phyloP scores from a whole-genome alignment of 2,329 filamentous ascomycete species.

The Onygenales sp. region DNA sequence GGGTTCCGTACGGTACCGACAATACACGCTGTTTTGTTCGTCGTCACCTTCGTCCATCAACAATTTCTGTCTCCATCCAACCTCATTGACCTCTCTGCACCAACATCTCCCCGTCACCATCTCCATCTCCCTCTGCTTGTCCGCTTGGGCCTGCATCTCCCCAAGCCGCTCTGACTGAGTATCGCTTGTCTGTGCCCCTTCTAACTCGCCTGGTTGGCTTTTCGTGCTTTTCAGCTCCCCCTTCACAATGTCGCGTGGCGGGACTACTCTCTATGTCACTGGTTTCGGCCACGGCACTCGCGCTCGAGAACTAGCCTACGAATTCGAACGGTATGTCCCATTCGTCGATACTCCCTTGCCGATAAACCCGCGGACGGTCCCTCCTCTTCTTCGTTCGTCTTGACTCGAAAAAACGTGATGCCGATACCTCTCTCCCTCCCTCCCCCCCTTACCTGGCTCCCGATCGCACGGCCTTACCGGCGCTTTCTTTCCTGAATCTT shows the following conservation, averaged over 20 bases:
- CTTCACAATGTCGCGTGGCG: slow-evolving; percentile 67
- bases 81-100: background rate
- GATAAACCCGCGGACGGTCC: slow-evolving; percentile 12
- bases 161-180: background rate
- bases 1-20: background rate
- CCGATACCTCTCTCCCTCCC: slow-evolving; percentile 9
- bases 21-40: background rate
- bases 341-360: slow-evolving; percentile 14
- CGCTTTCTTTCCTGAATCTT: slow-evolving; percentile 7
- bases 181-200: background rate
- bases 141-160: background rate
- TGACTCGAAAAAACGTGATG: slow-evolving; percentile 10
- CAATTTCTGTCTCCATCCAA: background rate
- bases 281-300: slow-evolving; percentile 98
- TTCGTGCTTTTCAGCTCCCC: background rate
- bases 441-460: slow-evolving; percentile 2
- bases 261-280: slow-evolving; percentile 94
- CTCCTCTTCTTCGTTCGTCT: slow-evolving; percentile 10
- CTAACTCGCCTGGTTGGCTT: background rate
- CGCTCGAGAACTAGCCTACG: slow-evolving; percentile 98
- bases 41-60: background rate
- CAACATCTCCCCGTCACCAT: background rate
- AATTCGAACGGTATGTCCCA: slow-evolving; percentile 98
- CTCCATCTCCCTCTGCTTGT: background rate
- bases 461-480: slow-evolving; percentile 9